These are phyloP conservation scores for Rhododendron kiyosumense DNA, from an alignment of 148 eudicot species.

Conservation along the genomic window DNA sequence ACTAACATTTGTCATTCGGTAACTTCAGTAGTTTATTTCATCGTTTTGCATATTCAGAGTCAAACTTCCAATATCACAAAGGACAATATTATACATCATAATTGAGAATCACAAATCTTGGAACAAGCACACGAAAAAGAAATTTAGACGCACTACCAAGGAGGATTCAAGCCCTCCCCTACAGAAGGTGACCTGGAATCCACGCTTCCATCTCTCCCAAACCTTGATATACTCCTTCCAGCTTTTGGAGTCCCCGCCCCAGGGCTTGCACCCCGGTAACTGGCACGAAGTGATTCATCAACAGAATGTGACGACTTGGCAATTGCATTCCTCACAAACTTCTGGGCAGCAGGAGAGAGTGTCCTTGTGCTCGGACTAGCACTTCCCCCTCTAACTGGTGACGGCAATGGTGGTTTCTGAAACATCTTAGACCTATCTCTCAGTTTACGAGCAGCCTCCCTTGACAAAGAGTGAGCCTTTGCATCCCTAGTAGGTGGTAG, in stretches of 20 bases:
- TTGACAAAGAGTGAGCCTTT: constrained; percentile 84
- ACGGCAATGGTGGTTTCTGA: constrained; percentile 79
- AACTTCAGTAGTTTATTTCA: not conserved
- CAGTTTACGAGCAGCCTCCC: constrained; percentile 83
- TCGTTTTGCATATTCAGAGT: not conserved
- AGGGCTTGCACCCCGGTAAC: constrained; percentile 91
- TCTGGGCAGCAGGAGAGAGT: constrained; percentile 88
- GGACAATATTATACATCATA: not conserved
- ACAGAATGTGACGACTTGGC: constrained; percentile 65
- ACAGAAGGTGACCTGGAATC: constrained; percentile 77
- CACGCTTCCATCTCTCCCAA: constrained; percentile 51
- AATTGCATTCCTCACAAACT: constrained; percentile 86
- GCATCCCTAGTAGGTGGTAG: constrained; percentile 73
- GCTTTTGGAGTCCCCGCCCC: constrained; percentile 64
- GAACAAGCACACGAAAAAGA: not conserved
- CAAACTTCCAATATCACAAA: not conserved
- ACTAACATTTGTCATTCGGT: not conserved
- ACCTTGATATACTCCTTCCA: constrained; percentile 71
- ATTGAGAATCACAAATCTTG: not conserved
- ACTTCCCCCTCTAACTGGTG: constrained; percentile 81
- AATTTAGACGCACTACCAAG: constrained; percentile 41
- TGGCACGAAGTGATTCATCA: constrained; percentile 89
- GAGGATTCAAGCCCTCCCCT: constrained; percentile 67
- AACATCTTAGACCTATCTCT: constrained; percentile 79
- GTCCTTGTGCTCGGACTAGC: constrained; percentile 70